Evolutionary conservation across 2,329 filamentous ascomycete genomes (phyloP).

Genomic region (Pezicula neosporulosa): DNA sequence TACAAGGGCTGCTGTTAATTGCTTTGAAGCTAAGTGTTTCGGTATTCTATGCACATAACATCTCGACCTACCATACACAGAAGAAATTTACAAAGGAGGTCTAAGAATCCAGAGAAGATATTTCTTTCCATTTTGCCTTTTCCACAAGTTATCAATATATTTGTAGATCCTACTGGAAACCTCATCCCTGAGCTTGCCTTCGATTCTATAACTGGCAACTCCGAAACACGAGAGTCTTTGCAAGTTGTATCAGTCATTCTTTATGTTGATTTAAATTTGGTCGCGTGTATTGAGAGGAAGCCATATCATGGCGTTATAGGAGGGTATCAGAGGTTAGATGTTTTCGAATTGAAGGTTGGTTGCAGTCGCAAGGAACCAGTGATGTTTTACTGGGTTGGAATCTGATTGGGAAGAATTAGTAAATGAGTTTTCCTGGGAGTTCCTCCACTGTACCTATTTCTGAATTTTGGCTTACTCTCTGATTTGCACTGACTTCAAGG

Average conservation of each 20-base stretch:
- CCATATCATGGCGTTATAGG: conserved; percentile 55
- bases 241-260: conserved; percentile 44
- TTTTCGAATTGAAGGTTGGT: conserved; percentile 49
- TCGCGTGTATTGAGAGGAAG: conserved; percentile 49
- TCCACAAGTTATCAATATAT: conserved; percentile 43
- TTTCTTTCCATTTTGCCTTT: conserved; percentile 31
- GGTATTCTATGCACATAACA: conserved; percentile 45
- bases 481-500: too few relatives aligned
- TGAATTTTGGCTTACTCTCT: too few relatives aligned
- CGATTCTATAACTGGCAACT: conserved; percentile 15
- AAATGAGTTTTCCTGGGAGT: too few relatives aligned
- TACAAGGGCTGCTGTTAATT: conserved; percentile 49
- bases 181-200: conserved; percentile 34
- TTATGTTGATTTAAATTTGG: conserved; percentile 48
- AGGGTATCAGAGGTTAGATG: conserved; percentile 50
- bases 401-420: too few relatives aligned
- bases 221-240: conserved; percentile 31
- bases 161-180: conserved; percentile 47
- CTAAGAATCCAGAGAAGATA: conserved; percentile 26
- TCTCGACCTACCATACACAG: conserved; percentile 37
- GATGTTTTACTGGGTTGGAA: conserved; percentile 13
- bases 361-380: conserved; percentile 34
- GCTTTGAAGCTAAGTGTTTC: conserved; percentile 56
- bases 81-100: conserved; percentile 28
- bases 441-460: too few relatives aligned